These are phyloP conservation scores for Xylaria digitata DNA, from an alignment of 2,329 filamentous ascomycete genomes.

Conservation along the genomic window DNA sequence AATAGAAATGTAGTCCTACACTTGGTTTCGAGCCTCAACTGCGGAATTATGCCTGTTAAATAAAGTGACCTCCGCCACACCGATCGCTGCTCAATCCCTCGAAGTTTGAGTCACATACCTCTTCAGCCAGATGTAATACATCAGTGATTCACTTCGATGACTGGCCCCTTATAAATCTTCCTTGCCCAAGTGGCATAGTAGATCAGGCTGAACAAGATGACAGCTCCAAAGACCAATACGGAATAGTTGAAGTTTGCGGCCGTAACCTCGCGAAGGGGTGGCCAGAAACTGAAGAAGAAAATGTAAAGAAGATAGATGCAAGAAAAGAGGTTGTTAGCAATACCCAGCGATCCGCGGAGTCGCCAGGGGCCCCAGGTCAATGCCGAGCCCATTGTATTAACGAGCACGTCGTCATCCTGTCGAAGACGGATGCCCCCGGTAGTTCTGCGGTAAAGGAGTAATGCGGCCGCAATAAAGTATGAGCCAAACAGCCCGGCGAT, in stretches of 20 bases:
- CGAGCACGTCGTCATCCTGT: constrained; percentile 6
- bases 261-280: constrained; percentile 34
- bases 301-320: constrained; percentile 38
- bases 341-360: constrained; percentile 33
- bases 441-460: constrained; percentile 23
- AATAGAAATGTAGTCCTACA: background rate
- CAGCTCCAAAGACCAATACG: constrained; percentile 35
- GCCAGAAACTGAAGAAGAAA: constrained; percentile 45
- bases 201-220: constrained; percentile 39
- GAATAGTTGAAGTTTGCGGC: constrained; percentile 40
- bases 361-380: constrained; percentile 41
- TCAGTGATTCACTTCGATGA: constrained; percentile 33
- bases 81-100: background rate
- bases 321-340: constrained; percentile 38
- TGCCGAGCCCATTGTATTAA: background rate
- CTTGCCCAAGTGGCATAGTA: constrained; percentile 42
- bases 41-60: no score
- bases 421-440: constrained; percentile 20
- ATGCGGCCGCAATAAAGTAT: constrained; percentile 20
- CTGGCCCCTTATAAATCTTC: constrained; percentile 36
- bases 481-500: constrained; percentile 39
- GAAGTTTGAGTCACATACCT: background rate
- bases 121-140: background rate
- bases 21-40: background rate
- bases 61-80: background rate